phyloP scores from a whole-genome alignment of 768 basidiomycete genomes.

The Podaxis sp. region DNA sequence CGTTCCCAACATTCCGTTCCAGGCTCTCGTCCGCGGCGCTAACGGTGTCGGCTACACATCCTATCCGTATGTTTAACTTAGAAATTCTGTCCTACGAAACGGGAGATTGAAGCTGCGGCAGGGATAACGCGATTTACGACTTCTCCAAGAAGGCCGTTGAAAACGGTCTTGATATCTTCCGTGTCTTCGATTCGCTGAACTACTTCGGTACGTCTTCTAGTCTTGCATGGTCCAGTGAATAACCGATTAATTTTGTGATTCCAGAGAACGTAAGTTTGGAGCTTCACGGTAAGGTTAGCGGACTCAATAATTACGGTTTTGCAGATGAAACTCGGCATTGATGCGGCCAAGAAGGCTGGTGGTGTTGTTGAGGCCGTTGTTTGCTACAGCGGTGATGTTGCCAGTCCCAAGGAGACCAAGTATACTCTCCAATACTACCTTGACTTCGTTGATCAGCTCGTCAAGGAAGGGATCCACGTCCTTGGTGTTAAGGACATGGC shows the following conservation, averaged over 20 bases:
- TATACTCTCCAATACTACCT: constrained; percentile 98
- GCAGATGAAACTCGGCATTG: constrained; percentile 96
- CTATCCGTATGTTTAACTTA: constrained; percentile 71
- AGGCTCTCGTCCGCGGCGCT: constrained; percentile 97
- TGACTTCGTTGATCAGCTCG: constrained; percentile 91
- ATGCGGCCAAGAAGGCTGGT: constrained; percentile 99
- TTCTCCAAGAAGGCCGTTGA: constrained; percentile 99
- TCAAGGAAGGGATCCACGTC: constrained; percentile 93
- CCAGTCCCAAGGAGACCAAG: constrained; percentile 91
- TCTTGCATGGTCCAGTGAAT: constrained; percentile 1
- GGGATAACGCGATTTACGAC: constrained; percentile 98
- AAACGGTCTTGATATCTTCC: constrained; percentile 99
- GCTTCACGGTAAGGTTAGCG: background rate
- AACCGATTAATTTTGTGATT: constrained; percentile 6
- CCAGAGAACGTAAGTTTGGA: constrained; percentile 65
- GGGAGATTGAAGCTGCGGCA: constrained; percentile 27
- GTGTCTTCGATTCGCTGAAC: constrained; percentile 98
- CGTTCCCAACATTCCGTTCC: constrained; percentile 98
- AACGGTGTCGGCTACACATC: constrained; percentile 99
- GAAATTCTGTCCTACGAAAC: background rate
- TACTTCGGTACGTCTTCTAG: constrained; percentile 75
- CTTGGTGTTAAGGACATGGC: constrained; percentile 99
- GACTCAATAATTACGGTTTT: background rate
- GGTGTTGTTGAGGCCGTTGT: constrained; percentile 97
- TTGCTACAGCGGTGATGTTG: constrained; percentile 98